phyloP scores from a whole-genome alignment of 805 yeast species.

The Zygosaccharomyces gambellarensis region DNA sequence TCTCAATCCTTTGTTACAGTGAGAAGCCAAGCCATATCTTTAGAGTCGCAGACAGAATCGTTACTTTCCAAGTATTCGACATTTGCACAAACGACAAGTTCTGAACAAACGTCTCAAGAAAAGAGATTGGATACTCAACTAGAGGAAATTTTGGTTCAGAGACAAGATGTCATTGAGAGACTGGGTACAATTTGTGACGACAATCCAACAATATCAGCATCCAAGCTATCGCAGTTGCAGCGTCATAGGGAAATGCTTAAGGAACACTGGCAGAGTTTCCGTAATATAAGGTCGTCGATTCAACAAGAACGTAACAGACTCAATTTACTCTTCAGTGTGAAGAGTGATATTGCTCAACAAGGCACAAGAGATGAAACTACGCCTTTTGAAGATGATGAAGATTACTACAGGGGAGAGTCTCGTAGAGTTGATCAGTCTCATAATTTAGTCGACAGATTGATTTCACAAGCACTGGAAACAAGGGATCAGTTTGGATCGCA shows the following conservation, averaged over 20 bases:
- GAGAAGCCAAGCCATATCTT: slow-evolving; percentile 60
- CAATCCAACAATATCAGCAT: slow-evolving; percentile 55
- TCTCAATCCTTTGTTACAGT: slow-evolving; percentile 53
- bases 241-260: slow-evolving; percentile 73
- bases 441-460: slow-evolving; percentile 68
- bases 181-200: slow-evolving; percentile 53
- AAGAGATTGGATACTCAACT: slow-evolving; percentile 40
- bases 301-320: slow-evolving; percentile 71
- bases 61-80: slow-evolving; percentile 50
- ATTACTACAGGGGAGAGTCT: slow-evolving; percentile 74
- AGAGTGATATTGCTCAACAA: slow-evolving; percentile 72
- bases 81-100: slow-evolving; percentile 48
- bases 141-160: slow-evolving; percentile 47
- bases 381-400: slow-evolving; percentile 46
- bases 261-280: slow-evolving; percentile 63
- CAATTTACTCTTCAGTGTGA: slow-evolving; percentile 69
- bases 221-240: slow-evolving; percentile 73
- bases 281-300: slow-evolving; percentile 52
- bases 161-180: slow-evolving; percentile 51
- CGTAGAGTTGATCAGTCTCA: slow-evolving; percentile 68
- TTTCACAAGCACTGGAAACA: slow-evolving; percentile 83
- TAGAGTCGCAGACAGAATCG: slow-evolving; percentile 64
- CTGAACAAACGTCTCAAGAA: slow-evolving; percentile 48
- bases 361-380: slow-evolving; percentile 26
- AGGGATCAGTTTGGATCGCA: slow-evolving; percentile 80